Evolutionary conservation across 176 grass and related monocot genomes (phyloP), one percentile per base, ranked within the genome.

Genomic region (Aegilops sharonensis): DNA sequence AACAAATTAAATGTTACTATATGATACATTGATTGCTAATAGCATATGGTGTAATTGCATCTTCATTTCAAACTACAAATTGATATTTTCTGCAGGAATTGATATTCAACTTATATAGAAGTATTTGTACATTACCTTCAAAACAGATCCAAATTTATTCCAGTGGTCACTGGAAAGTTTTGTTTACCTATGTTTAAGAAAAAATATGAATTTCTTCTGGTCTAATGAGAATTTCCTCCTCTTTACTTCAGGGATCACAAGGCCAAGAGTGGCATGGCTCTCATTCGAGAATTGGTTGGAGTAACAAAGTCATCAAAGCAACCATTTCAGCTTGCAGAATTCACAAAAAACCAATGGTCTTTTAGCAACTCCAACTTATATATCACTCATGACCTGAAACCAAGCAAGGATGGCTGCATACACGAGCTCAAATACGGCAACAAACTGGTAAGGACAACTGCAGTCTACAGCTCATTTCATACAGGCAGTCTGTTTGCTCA

Each of bases 311-410:
- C 79, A 42, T 84, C 86, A 47, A 77, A 82, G 68, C 67, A 78
- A 72, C 68, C 87, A 74, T 64, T 83, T 72, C 68, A 85, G 34
- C 80, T 98, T 71, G 97, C 94, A 88, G 90, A 94, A 77, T 90
- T 92, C 39, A 77, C 50, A 18, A 90, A 95, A 40, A 91, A 85
- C 35, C 91, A 91, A 59, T 98, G 94, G 97, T 85, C 42, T 43
- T 80, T 98, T 78, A 92, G 65, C 68, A 65, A 29, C 68, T 92
- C 85, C 42, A 90, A 78, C 48, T 48, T 95, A 75, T 94, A 79
- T 36, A 78, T 93, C n/a, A 56, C 27, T 12, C 56, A 72, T 83
- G 90, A 92, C 21, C 81, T 85, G 21, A 83, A 74, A 79, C 59
- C 81, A 10, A 81, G 14, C 77, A 73, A 85, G 79, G 84, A 95